Evolutionary conservation across 2,329 filamentous ascomycete species (phyloP), one percentile per base, ranked within the genome.

Genomic region (Cercospora canescens): DNA sequence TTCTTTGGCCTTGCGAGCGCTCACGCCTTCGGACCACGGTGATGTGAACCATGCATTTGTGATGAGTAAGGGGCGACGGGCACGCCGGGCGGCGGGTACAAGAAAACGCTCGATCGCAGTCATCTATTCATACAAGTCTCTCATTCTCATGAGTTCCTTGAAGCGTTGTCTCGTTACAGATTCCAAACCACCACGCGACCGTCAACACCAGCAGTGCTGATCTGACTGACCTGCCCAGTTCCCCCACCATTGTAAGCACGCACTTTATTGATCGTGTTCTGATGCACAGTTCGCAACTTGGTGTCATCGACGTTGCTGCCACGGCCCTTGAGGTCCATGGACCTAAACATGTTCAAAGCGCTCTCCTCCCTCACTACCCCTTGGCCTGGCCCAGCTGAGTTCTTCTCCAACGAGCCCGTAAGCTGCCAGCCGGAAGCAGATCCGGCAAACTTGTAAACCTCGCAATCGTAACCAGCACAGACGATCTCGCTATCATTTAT

Each of bases 291-390:
- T 82, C 93, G 95, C 73, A 99, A 85, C 82, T 96, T 92, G 4
- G 94, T 97, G 78, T 98, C 94, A 75, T 96, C 93, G 77, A 92
- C 92, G n/a, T 69, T 70, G 32, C 72, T 70, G 63, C 85, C 83
- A 81, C 96, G 96, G 69, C 95, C 95, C 85, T 95, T 97, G 71
- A 99, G 85, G 80, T 99, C 95, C 95, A 99, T 98, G 83, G 97
- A 94, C 75, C 89, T 88, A 83, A 99, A 99, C 93, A 98, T 97
- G 81, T 98, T 97, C 78, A 97, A 83, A 26, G 95, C 95, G 70
- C 91, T 95, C 79, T 98, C 95, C 80, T 98, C 95, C 34, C 91
- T 86, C 63, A 87, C 88, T 2, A 67, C 67, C 7, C 72, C 70
- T 26, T 66, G 67, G 18, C 70, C 72, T 16, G 69, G 63, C 32